Evolutionary conservation across 371 early-diverging fungal species (phyloP).

Genomic region (Entomophthora muscae): DNA sequence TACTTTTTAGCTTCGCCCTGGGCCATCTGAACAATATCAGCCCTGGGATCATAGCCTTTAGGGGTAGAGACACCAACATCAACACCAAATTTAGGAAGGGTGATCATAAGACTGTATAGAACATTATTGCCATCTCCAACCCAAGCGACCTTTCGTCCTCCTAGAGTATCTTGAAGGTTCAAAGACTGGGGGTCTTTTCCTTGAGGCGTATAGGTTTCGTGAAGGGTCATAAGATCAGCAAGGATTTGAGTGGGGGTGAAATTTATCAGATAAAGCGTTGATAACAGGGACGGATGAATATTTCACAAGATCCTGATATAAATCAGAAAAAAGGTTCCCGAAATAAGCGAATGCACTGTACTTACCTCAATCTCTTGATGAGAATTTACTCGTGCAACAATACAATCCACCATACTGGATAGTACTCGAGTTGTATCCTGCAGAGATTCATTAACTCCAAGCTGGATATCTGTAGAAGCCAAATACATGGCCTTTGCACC

Average conservation of each 20-base stretch:
- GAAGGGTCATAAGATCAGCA: constrained; percentile 85
- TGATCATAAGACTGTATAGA: constrained; percentile 66
- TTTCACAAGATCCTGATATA: constrained; percentile 59
- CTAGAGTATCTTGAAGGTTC: constrained; percentile 31
- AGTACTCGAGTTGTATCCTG: constrained; percentile 77
- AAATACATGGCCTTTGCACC: constrained; percentile 91
- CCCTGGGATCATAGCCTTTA: constrained; percentile 48
- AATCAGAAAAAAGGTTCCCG: constrained; percentile 2
- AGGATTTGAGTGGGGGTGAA: constrained; percentile 92
- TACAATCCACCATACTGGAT: constrained; percentile 81
- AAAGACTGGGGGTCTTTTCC: constrained; percentile 9
- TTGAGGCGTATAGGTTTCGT: constrained; percentile 36
- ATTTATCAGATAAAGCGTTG: constrained; percentile 83
- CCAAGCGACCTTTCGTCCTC: constrained; percentile 72
- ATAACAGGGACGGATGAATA: constrained; percentile 82
- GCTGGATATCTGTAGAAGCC: constrained; percentile 81
- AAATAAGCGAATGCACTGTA: not conserved
- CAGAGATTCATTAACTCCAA: constrained; percentile 82
- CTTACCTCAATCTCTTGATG: constrained; percentile 73
- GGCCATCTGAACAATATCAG: constrained; percentile 42
- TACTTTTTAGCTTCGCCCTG: constrained; percentile 24
- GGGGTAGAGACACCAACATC: constrained; percentile 73
- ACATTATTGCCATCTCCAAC: constrained; percentile 95
- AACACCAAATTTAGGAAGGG: constrained; percentile 77
- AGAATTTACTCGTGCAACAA: constrained; percentile 79